Base-by-base conservation (phyloP, 768 basidiomycete genomes). In the Porphyrellus cyaneotinctus region DNA sequence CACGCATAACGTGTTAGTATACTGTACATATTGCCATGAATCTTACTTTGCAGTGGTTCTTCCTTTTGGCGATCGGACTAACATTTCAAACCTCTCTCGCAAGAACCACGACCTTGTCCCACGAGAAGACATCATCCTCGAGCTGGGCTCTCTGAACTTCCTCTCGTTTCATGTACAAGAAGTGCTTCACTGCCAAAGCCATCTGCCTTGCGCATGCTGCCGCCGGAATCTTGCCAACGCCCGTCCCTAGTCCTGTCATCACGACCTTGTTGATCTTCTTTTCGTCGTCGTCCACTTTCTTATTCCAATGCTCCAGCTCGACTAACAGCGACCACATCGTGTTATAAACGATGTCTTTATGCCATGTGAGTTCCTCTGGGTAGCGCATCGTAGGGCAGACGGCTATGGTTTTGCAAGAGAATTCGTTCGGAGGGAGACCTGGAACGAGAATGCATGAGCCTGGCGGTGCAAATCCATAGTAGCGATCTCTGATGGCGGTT, bases 331-430 rank as follows among this genome's bases (percentile, higher is more conserved):
- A 55, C 72, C 68, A 72, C 62, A 68, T 65, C 17, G 55, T 61
- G 41, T 71, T 67, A 57, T 70, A 71, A 20, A 70, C 68, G 28
- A 72, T 58, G 48, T 70, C 70, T 28, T 58, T 54, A 32, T 71
- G 63, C 71, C 70, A 72, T 24, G 47, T 42, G 6, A 66, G 46
- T 17, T 59, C 53, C 18, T 54, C 54, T 22, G 70, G 70, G 31
- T 53, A 50, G 46, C 68, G 67, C 71, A 72, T 72, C 23, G 69
- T 69, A 6, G 67, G 71, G 23, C 63, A 56, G 31, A 72, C 58
- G 6, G 68, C 70, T n/a, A 72, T 47, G 0, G 26, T 32, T 28
- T 42, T 57, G 48, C 52, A 57, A 24, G 43, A 28, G 22, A 51
- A 38, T 2, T 42, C 18, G 26, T 57, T 54, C 24, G 47, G n/a